phyloP scores from a whole-genome alignment of 169 alveolate species.

The Plasmodium falciparum region DNA sequence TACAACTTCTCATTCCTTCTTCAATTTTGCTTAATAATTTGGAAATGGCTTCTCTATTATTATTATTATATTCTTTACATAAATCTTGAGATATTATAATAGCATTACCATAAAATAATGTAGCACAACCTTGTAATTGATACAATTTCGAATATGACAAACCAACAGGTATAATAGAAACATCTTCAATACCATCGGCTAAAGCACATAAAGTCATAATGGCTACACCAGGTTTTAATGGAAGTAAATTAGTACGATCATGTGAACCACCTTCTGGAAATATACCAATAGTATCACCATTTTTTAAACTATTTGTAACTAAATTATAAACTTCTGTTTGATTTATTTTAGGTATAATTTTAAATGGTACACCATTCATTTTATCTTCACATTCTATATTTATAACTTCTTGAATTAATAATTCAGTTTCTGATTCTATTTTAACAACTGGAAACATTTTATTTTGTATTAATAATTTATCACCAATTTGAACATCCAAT shows the following conservation, averaged over 20 bases:
- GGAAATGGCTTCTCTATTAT: slow-evolving; percentile 84
- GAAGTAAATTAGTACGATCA: slow-evolving; percentile 94
- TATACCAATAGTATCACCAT: slow-evolving; percentile 93
- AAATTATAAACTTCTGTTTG: slow-evolving; percentile 92
- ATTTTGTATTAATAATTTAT: slow-evolving; percentile 84
- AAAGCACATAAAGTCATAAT: slow-evolving; percentile 94
- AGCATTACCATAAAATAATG: slow-evolving; percentile 90
- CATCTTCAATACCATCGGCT: slow-evolving; percentile 93
- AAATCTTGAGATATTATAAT: slow-evolving; percentile 85
- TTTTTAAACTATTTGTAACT: slow-evolving; percentile 89
- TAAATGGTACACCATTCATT: slow-evolving; percentile 80
- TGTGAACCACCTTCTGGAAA: slow-evolving; percentile 98
- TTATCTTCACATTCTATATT: slow-evolving; percentile 81
- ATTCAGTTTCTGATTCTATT: slow-evolving; percentile 91
- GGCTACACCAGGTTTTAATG: slow-evolving; percentile 96
- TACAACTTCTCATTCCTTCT: slow-evolving; percentile 86
- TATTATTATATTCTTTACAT: slow-evolving; percentile 84
- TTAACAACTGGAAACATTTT: slow-evolving; percentile 85
- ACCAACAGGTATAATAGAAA: slow-evolving; percentile 92
- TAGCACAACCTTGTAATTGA: slow-evolving; percentile 89
- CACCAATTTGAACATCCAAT: slow-evolving; percentile 90
- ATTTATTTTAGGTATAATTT: slow-evolving; percentile 93
- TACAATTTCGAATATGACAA: slow-evolving; percentile 87
- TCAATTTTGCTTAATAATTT: slow-evolving; percentile 83
- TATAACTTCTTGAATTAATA: slow-evolving; percentile 82